These are phyloP conservation scores for Tetracentron sinense DNA, from an alignment of 164 flowering plant genomes.

Conservation along the genomic window DNA sequence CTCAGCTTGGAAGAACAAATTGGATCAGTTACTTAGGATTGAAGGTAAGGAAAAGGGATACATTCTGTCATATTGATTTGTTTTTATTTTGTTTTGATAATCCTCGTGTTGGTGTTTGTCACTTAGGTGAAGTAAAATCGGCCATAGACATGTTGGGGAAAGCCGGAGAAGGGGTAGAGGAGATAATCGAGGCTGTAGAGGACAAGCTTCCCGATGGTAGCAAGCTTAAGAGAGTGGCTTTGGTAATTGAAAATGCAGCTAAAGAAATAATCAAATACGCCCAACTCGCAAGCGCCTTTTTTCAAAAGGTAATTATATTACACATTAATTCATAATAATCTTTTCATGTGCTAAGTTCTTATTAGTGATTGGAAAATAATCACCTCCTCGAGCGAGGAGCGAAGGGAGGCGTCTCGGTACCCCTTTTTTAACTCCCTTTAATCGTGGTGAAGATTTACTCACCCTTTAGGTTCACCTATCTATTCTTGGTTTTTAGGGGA, in stretches of 20 bases:
- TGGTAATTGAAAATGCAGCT: conserved; percentile 32
- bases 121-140: too few species aligned
- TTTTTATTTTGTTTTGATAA: not conserved
- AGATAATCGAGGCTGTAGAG: conserved; percentile 27
- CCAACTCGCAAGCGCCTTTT: conserved; percentile 15
- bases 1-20: conserved; percentile 38
- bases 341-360: too few species aligned
- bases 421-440: too few species aligned
- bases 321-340: too few species aligned
- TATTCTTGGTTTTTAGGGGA: too few species aligned
- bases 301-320: conserved; percentile 35
- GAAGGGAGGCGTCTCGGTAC: too few species aligned
- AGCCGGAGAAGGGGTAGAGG: too few species aligned
- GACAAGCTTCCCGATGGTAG: conserved; percentile 38
- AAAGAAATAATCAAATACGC: conserved; percentile 32
- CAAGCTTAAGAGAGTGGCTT: conserved; percentile 22
- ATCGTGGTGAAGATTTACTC: too few species aligned
- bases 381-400: too few species aligned
- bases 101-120: not conserved
- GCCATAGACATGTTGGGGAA: too few species aligned
- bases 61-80: not conserved
- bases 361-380: too few species aligned
- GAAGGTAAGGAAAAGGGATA: conserved; percentile 20
- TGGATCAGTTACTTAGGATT: conserved; percentile 26
- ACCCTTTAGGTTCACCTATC: too few species aligned